Evolutionary conservation across 2,329 filamentous ascomycete species (phyloP).

Genomic region (Purpureocillium takamizusanense): DNA sequence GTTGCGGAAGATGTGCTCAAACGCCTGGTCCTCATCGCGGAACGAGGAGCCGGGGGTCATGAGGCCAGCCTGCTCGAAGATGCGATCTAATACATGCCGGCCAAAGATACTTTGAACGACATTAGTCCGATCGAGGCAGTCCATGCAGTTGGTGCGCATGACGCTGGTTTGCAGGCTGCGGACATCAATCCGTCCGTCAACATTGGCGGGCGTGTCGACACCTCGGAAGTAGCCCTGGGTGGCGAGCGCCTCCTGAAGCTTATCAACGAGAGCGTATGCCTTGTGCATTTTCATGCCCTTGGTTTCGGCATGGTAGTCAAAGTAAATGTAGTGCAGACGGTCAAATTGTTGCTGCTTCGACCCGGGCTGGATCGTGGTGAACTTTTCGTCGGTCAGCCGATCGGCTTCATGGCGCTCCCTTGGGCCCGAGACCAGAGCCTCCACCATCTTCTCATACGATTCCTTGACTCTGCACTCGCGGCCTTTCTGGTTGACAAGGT

Average conservation of each 20-base stretch:
- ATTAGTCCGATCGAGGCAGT: constrained; percentile 95
- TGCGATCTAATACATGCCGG: constrained; percentile 78
- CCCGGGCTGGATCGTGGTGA: constrained; percentile 64
- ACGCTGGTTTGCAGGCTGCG: constrained; percentile 78
- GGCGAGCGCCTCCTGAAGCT: constrained; percentile 65
- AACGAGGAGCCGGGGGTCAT: constrained; percentile 69
- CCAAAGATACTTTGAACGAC: constrained; percentile 97
- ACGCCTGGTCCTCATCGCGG: constrained; percentile 64
- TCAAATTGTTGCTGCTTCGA: constrained; percentile 58
- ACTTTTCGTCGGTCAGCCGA: constrained; percentile 63
- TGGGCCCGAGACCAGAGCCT: constrained; percentile 61
- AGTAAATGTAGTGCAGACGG: constrained; percentile 90
- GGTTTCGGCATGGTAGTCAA: constrained; percentile 97
- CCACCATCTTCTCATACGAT: constrained; percentile 86
- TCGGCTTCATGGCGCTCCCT: constrained; percentile 59
- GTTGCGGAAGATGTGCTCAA: constrained; percentile 91
- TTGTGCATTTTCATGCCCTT: constrained; percentile 92
- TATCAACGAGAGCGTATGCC: constrained; percentile 76
- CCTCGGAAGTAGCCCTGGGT: constrained; percentile 89
- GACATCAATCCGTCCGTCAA: constrained; percentile 66
- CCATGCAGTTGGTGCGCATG: constrained; percentile 98
- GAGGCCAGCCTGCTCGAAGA: constrained; percentile 77
- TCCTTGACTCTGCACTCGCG: constrained; percentile 83
- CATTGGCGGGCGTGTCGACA: constrained; percentile 68
- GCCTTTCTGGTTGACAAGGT: constrained; percentile 93